Evolutionary conservation across 2,329 filamentous ascomycete species (phyloP), one percentile per base, ranked within the genome.

Genomic region (Thielaviopsis populi): DNA sequence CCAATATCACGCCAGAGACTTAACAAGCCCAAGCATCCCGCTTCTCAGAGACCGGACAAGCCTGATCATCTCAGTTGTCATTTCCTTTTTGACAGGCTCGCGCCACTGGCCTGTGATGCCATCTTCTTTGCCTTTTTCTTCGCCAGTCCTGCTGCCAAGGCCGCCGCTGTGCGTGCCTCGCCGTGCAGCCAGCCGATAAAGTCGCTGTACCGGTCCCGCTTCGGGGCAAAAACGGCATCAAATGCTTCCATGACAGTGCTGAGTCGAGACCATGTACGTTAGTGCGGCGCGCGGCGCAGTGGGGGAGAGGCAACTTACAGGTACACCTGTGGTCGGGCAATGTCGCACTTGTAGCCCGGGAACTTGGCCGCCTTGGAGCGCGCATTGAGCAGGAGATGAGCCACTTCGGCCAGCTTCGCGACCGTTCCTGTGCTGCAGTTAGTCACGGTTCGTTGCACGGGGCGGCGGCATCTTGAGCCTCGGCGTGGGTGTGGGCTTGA

Each of bases 221-320:
- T 89, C 68, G 78, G 80, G 59, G 73, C 72, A 69, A 96, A 77
- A 33, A 94, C 84, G 61, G 78, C 75, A 56, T 77, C 72, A 69
- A 95, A 95, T 4, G 90, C 89, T 33, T 78, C 77, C 61, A 84
- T 83, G 0, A 84, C 86, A 66, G 92, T 76, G 77, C 85, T 88
- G 22, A 3, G 46, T 3, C 6, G 13, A 33, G 0, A 40, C 22
- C 17, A 53, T 2, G 37, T 33, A 15, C 30, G n/a, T 22, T 15
- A 53, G 41, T 41, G 17, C 8, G 30, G 22, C 11, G 13, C 17
- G 13, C 22, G 24, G 8, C 5, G 10, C 3, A 2, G 6, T 19
- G 27, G 10, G 27, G 27, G 27, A 6, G 8, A 3, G 27, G 5
- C 24, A 43, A 33, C 27, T 33, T 65, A 70, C 48, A 69, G 27